phyloP scores from a whole-genome alignment of 2,329 filamentous ascomycete genomes.

The Waltergamsia citrina region DNA sequence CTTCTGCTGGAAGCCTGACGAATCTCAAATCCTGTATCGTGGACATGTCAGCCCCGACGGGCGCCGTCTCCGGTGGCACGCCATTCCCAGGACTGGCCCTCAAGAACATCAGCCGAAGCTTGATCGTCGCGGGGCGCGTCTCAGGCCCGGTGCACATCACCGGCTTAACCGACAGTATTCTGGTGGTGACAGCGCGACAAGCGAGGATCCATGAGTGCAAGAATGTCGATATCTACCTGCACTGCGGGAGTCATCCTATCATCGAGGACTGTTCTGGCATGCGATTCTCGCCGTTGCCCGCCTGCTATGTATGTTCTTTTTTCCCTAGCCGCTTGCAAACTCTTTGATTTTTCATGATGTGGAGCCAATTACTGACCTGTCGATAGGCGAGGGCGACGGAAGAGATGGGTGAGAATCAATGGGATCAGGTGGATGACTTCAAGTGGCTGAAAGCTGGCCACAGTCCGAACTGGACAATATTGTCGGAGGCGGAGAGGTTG shows the following conservation, averaged over 20 bases:
- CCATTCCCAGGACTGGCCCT: constrained; percentile 63
- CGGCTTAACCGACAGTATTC: constrained; percentile 57
- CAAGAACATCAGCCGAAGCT: constrained; percentile 57
- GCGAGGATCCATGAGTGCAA: constrained; percentile 85
- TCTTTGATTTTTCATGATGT: neutral
- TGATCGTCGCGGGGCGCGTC: constrained; percentile 73
- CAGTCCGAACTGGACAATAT: constrained; percentile 78
- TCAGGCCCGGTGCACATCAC: constrained; percentile 79
- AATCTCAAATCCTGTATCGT: constrained; percentile 64
- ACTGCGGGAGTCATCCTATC: constrained; percentile 76
- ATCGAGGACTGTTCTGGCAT: constrained; percentile 81
- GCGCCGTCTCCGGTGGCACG: constrained; percentile 28
- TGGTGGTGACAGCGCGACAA: constrained; percentile 76
- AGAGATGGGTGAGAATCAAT: constrained; percentile 51
- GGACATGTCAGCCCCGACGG: constrained; percentile 64
- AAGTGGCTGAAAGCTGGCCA: constrained; percentile 85
- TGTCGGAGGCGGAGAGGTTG: constrained; percentile 52
- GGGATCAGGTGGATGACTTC: constrained; percentile 92
- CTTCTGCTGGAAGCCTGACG: constrained; percentile 63
- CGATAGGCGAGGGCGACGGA: constrained; percentile 17
- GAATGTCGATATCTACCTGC: constrained; percentile 75
- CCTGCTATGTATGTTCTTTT: constrained; percentile 50
- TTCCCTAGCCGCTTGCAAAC: neutral
- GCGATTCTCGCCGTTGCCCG: constrained; percentile 69
- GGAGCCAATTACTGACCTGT: constrained; percentile 4